phyloP scores from a whole-genome alignment of 805 yeast genomes.

The Ogataea degrootiae region DNA sequence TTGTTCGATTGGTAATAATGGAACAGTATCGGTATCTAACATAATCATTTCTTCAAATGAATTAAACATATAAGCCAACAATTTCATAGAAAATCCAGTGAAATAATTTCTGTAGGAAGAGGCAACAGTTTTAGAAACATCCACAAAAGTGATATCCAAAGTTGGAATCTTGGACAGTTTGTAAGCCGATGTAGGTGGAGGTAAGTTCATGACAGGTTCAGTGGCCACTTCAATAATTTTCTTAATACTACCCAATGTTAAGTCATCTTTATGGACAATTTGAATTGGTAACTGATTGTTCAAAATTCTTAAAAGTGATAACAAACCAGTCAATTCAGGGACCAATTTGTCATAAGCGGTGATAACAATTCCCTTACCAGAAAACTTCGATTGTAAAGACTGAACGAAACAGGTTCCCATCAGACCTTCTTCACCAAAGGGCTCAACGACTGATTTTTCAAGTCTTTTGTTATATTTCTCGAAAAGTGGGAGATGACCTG shows the following conservation, averaged over 20 bases:
- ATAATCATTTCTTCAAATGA: slow-evolving; percentile 52
- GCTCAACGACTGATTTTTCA: slow-evolving; percentile 6
- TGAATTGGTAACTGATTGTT: slow-evolving; percentile 47
- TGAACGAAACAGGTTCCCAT: slow-evolving; percentile 25
- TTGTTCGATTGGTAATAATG: slow-evolving; percentile 30
- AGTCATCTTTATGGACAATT: slow-evolving; percentile 40
- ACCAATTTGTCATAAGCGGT: slow-evolving; percentile 43
- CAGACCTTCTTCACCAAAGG: slow-evolving; percentile 9
- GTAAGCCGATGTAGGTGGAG: slow-evolving; percentile 15
- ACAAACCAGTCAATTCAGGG: slow-evolving; percentile 43
- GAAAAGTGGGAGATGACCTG: slow-evolving; percentile 34
- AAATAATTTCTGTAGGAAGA: slow-evolving; percentile 23
- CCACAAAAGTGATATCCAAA: slow-evolving; percentile 30
- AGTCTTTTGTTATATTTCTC: slow-evolving; percentile 29
- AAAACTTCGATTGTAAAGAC: slow-evolving; percentile 24
- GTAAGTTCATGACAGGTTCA: slow-evolving; percentile 25
- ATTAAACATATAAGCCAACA: slow-evolving; percentile 53
- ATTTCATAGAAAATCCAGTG: slow-evolving; percentile 36
- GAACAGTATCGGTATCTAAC: slow-evolving; percentile 50
- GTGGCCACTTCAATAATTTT: slow-evolving; percentile 34
- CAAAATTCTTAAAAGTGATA: slow-evolving; percentile 45
- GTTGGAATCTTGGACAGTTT: slow-evolving; percentile 17
- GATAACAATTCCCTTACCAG: slow-evolving; percentile 52
- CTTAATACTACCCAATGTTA: slow-evolving; percentile 30
- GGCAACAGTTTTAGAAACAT: slow-evolving; percentile 26